Base-by-base conservation (phyloP, 1,284 basidiomycete species). In the Anthracocystis panici-leucophaei region DNA sequence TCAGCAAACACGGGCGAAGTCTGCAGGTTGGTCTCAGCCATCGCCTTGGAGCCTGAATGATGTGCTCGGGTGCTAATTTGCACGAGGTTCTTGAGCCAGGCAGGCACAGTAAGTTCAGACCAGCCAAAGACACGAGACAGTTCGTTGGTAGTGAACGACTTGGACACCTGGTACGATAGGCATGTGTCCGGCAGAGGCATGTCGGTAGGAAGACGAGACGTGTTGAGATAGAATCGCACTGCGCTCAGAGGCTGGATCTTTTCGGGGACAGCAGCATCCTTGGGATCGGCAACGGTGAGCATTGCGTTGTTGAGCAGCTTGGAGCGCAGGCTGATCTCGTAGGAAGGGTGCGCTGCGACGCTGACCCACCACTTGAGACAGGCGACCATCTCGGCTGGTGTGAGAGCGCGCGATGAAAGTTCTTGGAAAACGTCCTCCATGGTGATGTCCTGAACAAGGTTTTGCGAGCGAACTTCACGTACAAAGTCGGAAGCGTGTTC, bases 291-390 rank as follows among this genome's bases (percentile, higher is more conserved):
- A n/a, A 79, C 50, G 51, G 62, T 61, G 12, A 84, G 65, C 42
- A 83, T 65, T 3, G 78, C 83, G 31, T 60, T 76, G 35, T 76
- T 76, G 31, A 84, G 57, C 1, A 84, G 87, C 42, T 74, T 69
- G n/a, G 74, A 53, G 3, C 70, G 77, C 41, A 85, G 60, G 41
- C 75, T 69, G 40, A 82, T 60, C 25, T 85, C 81, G 76, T 83
- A 85, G 23, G 76, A 79, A 5, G 82, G 78, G 62, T 86, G 54
- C 2, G 78, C 88, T 44, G 90, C 90, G 16, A 93, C 85, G 25
- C 86, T 85, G 57, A 92, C 90, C 92, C 95, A 97, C 96, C 96
- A 99, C 64, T 90, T 89, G 73, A 98, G 87, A 84, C 93, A 95
- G 5, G 91, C 91, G 21, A 91, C 85, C 87, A 93, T 91, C 85